phyloP scores from a whole-genome alignment of 1,284 basidiomycete species.

The Ceratobasidium sp. region DNA sequence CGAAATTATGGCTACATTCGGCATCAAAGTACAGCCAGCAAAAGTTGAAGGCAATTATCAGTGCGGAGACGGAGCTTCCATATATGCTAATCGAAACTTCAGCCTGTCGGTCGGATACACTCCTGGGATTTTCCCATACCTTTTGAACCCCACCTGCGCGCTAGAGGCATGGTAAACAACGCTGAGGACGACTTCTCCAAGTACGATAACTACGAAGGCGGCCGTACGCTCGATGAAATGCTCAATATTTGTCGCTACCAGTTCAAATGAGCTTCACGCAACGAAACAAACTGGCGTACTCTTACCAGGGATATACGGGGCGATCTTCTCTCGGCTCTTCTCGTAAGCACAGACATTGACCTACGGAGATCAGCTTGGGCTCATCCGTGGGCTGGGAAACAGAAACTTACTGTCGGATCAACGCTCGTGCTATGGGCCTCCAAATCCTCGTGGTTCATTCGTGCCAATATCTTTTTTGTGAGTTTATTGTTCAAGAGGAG shows the following conservation, averaged over 20 bases:
- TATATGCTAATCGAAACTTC: constrained; percentile 44
- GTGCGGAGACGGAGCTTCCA: constrained; percentile 49
- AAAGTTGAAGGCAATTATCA: constrained; percentile 53
- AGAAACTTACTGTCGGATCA: constrained; percentile 9
- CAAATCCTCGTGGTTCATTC: background rate
- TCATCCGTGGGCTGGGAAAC: background rate
- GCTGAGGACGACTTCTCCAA: constrained; percentile 47
- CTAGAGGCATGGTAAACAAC: constrained; percentile 43
- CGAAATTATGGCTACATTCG: constrained; percentile 47
- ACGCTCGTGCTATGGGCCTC: constrained; percentile 9
- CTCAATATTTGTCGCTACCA: constrained; percentile 51
- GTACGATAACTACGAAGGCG: constrained; percentile 51
- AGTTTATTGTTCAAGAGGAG: constrained; percentile 17
- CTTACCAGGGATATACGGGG: constrained; percentile 45
- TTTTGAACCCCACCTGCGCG: constrained; percentile 42
- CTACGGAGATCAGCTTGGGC: background rate
- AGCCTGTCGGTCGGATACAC: background rate
- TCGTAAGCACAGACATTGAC: constrained; percentile 13
- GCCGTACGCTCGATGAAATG: constrained; percentile 52
- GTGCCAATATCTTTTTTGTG: background rate
- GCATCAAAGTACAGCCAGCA: constrained; percentile 51
- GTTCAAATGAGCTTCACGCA: background rate
- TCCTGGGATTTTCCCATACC: constrained; percentile 39
- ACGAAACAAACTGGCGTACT: background rate
- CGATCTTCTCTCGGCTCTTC: constrained; percentile 22